A percentile compares a stretch with the other conserved stretches of the same genome.
Evolutionary conservation across 441 rosid genomes (phyloP).

Genomic region (Macaranga tanarius): DNA sequence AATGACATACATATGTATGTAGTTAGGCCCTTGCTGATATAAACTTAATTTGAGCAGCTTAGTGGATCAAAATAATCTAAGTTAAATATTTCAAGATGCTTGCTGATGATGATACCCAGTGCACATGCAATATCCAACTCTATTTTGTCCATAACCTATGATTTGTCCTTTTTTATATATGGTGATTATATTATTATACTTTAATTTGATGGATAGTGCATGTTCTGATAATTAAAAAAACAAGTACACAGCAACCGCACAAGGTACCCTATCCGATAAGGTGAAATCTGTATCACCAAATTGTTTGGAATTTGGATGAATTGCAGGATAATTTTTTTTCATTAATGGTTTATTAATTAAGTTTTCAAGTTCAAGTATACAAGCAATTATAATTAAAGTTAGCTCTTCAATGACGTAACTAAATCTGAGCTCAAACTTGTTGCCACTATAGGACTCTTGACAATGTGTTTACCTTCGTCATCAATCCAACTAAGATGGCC

Average conservation of each 20-base stretch:
- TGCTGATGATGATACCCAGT: not conserved
- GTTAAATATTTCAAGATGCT: not conserved
- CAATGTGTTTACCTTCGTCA: slow-evolving; percentile 27
- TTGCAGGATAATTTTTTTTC: not conserved
- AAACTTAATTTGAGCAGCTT: too few species aligned
- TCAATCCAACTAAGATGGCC: slow-evolving; percentile 51
- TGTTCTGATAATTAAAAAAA: not conserved
- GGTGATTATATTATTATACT: not conserved
- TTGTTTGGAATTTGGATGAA: not conserved
- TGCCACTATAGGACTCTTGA: slow-evolving; percentile 49
- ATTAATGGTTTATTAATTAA: not conserved
- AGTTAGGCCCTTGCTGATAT: too few species aligned
- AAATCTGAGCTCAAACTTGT: slow-evolving; percentile 16
- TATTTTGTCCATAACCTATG: not conserved
- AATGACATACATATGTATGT: too few species aligned
- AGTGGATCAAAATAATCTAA: not conserved
- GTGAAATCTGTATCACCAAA: not conserved
- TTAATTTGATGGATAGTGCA: not conserved
- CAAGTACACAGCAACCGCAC: not conserved
- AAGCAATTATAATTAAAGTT: not conserved
- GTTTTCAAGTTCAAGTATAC: not conserved
- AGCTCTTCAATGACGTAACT: not conserved
- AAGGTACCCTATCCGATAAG: not conserved
- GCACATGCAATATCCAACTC: slow-evolving; percentile 6
- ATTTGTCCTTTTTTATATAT: not conserved